A percentile compares a stretch with the other conserved stretches of the same genome.
Evolutionary conservation across 164 flowering plant species (phyloP).

Genomic region (Vitis vinifera): DNA sequence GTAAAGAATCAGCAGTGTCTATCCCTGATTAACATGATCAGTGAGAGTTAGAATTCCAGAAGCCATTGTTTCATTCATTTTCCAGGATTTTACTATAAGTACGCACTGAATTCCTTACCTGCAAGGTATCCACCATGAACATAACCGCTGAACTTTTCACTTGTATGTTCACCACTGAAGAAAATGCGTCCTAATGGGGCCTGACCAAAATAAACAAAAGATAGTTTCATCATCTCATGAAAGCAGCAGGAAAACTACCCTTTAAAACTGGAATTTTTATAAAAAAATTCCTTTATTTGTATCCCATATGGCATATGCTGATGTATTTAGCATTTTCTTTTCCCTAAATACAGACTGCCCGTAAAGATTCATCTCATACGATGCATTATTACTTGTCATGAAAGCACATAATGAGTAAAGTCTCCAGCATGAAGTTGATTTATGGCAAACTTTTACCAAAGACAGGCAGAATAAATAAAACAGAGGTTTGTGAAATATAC

Average conservation of each 20-base stretch:
- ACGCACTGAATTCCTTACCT: conserved; percentile 35
- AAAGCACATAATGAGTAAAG: no score
- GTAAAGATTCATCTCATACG: no score
- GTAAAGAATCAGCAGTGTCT: conserved; percentile 56
- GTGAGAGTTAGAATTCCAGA: background rate
- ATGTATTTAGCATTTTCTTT: no score
- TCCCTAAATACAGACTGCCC: no score
- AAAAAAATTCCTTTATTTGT: no score
- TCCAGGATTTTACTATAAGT: background rate
- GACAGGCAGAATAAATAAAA: background rate
- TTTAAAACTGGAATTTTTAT: no score
- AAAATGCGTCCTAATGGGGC: conserved; percentile 79
- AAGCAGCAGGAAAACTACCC: no score
- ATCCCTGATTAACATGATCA: conserved; percentile 47
- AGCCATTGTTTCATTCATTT: background rate
- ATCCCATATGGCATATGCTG: no score
- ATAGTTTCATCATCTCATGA: no score
- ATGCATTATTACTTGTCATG: no score
- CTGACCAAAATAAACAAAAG: conserved; percentile 33
- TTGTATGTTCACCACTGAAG: conserved; percentile 91
- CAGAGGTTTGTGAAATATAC: no score
- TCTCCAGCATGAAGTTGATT: no score
- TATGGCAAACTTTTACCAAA: background rate
- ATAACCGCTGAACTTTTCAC: conserved; percentile 81
- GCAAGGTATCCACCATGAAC: conserved; percentile 93